Evolutionary conservation across 192 early-diverging fungal genomes (phyloP), one percentile per base, ranked within the genome.

Genomic region (Mortierella claussenii): DNA sequence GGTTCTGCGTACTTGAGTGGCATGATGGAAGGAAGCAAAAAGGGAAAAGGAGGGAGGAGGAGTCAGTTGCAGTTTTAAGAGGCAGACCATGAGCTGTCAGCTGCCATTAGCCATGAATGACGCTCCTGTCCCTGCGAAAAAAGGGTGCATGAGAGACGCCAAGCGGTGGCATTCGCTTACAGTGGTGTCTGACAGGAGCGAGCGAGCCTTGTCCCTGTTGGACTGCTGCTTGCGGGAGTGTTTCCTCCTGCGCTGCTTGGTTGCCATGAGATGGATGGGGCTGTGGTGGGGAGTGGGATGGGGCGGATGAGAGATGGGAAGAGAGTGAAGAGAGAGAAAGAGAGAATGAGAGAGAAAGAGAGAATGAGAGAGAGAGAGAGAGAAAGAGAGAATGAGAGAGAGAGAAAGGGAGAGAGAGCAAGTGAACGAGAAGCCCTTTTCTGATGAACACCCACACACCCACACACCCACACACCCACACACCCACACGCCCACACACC

Each of bases 191-290:
- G 64, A 27, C 37, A 53, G 44, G 33, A 76, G 37, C 18, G 26
- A 28, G 2, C 73, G 37, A 2, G 59, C 65, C 47, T 76, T 76
- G 73, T 76, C 73, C 28, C 36, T 47, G 53, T 55, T 65, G 9
- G 73, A 76, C 18, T 76, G 73, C 40, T 61, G 64, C 52, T 62
- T 66, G n/a, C 73, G 37, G 20, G 58, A 62, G 34, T 76, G 63
- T 27, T 57, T 76, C 46, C 73, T 60, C 59, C 37, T 76, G 49
- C 69, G 69, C 55, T 71, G 69, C 32, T 63, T 71, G 21, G 54
- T 32, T 31, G 69, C 51, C 69, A 71, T 71, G 45, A 5, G 2
- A 8, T 10, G 11, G 24, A 54, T n/a, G n/a, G n/a, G n/a, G n/a
- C n/a, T n/a, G 45, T 46, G 45, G n/a, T 46, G 45, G 10, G 4